Conservation (phyloP, 345 rosid genomes). For the Gossypium turneri region DNA sequence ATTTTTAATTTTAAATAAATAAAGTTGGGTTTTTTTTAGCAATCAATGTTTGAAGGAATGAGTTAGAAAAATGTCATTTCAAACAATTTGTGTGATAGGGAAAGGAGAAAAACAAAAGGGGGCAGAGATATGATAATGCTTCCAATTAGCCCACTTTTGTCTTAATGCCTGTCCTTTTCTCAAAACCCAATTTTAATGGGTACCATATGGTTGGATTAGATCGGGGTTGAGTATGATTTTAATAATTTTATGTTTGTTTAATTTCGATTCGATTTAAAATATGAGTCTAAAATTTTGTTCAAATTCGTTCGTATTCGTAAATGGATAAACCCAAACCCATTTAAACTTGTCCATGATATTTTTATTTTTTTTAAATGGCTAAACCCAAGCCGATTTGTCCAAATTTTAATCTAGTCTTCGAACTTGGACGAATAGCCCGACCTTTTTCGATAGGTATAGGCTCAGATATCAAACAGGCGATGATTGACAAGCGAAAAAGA, state of each 20-base stretch:
- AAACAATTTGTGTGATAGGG: constrained; percentile 10
- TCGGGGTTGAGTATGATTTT: too few species aligned
- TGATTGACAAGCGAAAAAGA: not conserved
- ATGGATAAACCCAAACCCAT: too few species aligned
- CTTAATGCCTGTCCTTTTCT: constrained; percentile 18
- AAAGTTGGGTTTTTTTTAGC: not conserved
- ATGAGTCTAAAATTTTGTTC: fast-evolving
- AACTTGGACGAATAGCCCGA: too few species aligned
- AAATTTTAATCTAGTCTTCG: too few species aligned
- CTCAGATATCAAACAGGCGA: not conserved
- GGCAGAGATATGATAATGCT: not conserved
- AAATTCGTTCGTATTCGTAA: too few species aligned
- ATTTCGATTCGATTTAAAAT: too few species aligned
- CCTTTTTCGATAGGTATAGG: not conserved
- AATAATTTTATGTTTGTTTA: too few species aligned
- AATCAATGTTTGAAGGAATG: constrained; percentile 3
- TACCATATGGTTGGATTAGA: too few species aligned
- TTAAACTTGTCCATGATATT: too few species aligned
- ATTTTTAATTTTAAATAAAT: not conserved
- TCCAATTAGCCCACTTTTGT: constrained; percentile 11
- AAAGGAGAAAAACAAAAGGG: not conserved
- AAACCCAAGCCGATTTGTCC: too few species aligned
- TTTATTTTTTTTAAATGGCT: too few species aligned
- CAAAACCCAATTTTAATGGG: not conserved
- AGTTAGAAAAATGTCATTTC: constrained; percentile 6